phyloP scores from a whole-genome alignment of 140 eudicot species.

The Bidens hawaiensis region DNA sequence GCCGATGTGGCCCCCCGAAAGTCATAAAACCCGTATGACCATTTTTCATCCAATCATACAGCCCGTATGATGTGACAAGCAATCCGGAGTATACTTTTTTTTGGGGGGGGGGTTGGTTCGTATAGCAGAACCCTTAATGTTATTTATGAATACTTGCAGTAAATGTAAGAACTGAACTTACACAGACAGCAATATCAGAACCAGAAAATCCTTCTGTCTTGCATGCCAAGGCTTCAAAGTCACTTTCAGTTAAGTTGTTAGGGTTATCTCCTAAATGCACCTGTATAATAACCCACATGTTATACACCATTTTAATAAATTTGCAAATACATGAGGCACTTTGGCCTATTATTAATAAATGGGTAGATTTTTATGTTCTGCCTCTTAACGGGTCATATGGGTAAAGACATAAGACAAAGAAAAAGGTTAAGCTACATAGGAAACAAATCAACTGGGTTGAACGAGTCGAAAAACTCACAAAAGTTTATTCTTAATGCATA shows the following conservation, averaged over 20 bases:
- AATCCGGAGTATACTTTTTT: too few species aligned
- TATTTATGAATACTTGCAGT: background rate
- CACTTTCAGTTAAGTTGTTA: constrained; percentile 81
- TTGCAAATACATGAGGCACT: background rate
- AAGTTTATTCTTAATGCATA: background rate
- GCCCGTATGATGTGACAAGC: too few species aligned
- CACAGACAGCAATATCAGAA: constrained; percentile 95
- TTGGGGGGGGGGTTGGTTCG: too few species aligned
- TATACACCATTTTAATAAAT: background rate
- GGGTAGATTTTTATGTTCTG: background rate
- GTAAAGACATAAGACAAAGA: background rate
- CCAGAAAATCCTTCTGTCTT: constrained; percentile 98
- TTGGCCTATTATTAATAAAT: background rate
- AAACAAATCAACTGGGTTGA: background rate
- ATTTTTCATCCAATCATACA: too few species aligned
- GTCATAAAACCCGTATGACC: too few species aligned
- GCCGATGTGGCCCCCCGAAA: too few species aligned
- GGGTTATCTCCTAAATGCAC: constrained; percentile 99
- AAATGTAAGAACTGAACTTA: constrained; percentile 38
- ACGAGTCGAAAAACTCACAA: background rate
- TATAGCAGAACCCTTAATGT: too few species aligned
- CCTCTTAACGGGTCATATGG: background rate
- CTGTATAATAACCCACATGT: constrained; percentile 36
- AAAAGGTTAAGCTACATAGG: background rate
- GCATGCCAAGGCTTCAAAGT: constrained; percentile 71